phyloP scores from a whole-genome alignment of 495 filamentous ascomycete species.

The Bombardia bombarda region DNA sequence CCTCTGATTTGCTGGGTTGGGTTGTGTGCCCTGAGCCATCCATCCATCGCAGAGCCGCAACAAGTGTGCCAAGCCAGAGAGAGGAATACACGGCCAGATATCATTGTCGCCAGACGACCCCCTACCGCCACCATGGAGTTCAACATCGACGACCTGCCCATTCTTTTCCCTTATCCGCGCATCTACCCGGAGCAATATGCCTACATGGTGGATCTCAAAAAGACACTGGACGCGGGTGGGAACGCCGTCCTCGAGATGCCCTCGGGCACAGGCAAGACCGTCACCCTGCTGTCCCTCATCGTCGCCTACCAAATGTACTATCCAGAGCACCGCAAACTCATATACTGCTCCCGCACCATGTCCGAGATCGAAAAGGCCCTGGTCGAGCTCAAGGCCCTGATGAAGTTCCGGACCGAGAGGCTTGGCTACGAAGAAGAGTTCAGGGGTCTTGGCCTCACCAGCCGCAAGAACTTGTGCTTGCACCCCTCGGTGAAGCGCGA shows the following conservation, averaged over 20 bases:
- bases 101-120: no score
- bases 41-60: not conserved
- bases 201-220: constrained; percentile 98
- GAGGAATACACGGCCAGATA: no score
- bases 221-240: constrained; percentile 86
- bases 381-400: constrained; percentile 81
- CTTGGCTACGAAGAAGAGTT: constrained; percentile 89
- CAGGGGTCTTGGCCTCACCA: constrained; percentile 81
- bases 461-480: constrained; percentile 93
- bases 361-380: constrained; percentile 94
- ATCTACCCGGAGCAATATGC: constrained; percentile 99
- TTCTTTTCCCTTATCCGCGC: constrained; percentile 94
- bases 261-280: constrained; percentile 98
- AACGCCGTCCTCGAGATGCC: constrained; percentile 99
- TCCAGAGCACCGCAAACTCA: constrained; percentile 85
- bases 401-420: constrained; percentile 86
- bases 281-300: constrained; percentile 90
- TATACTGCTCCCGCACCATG: constrained; percentile 97
- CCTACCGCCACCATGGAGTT: constrained; percentile 66
- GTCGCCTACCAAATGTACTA: constrained; percentile 92
- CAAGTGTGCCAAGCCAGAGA: no score
- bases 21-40: no score
- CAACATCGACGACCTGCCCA: constrained; percentile 88
- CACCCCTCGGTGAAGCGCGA: constrained; percentile 93
- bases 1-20: no score